Base-by-base conservation (phyloP, 202 grass and related monocot species). In the Zoysia matrella region DNA sequence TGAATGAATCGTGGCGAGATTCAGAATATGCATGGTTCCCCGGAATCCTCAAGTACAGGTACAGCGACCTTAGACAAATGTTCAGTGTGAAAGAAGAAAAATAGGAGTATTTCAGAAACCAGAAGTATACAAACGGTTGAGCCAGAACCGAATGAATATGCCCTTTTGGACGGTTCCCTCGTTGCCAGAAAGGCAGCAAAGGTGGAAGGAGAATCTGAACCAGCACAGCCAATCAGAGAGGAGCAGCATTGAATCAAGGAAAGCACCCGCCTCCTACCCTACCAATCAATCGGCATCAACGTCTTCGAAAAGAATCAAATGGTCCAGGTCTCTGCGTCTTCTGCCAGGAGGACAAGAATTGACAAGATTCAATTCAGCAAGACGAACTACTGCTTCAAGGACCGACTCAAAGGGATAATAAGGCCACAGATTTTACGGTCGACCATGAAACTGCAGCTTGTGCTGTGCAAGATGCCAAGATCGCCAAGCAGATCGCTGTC, bases 111-210 rank as follows among this genome's bases (percentile, higher is more conserved):
- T 30, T 30, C 22, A 30, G 22, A 30, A 30, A 30, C 22, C 22
- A 30, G 22, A 30, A 30, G 22, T 30, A 30, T 58, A 18, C 56
- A 8, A 5, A 45, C 43, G 5, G 8, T 4, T 40, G 22, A 2
- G 55, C 42, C 53, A 22, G 63, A 18, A 72, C 71, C 48, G 13
- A 4, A 60, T 72, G 71, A 50, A 72, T 81, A 85, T 71, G 71
- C 55, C 60, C 0, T 41, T 66, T 76, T 85, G 87, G 65, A 71
- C 57, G 43, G 50, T 48, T 75, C 62, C 56, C 6, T 30, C 6
- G 11, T 71, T 71, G 87, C 65, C 82, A 89, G 60, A 65, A 65
- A 12, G 47, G 62, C 22, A 30, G 22, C 22, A 49, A 60, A 62
- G 15, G 50, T 57, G 22, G 12, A 44, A 65, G 42, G 47, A 7